These are phyloP conservation scores for Alternaria gaisen DNA, from an alignment of 2,329 filamentous ascomycete genomes.

Conservation along the genomic window DNA sequence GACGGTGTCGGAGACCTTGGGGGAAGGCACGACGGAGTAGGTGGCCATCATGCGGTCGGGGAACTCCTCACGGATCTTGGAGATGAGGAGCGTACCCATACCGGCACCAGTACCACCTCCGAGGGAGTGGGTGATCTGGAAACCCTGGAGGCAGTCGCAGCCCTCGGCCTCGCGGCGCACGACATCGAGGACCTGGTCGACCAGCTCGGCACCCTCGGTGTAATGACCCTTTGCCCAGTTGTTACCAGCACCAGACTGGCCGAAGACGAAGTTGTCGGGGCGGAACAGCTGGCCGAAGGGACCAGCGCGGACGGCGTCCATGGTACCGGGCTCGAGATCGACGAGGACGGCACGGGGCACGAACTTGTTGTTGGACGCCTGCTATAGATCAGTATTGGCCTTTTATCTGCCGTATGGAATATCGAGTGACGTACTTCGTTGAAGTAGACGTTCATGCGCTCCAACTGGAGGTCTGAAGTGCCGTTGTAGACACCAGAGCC, in stretches of 20 bases:
- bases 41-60: conserved; percentile 99
- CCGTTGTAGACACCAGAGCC: conserved; percentile 98
- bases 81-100: conserved; percentile 99
- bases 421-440: conserved; percentile 72
- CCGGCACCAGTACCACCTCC: conserved; percentile 99
- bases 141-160: conserved; percentile 99
- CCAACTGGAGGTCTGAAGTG: conserved; percentile 97
- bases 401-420: conserved; percentile 9
- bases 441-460: conserved; percentile 99
- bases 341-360: conserved; percentile 99
- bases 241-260: conserved; percentile 99
- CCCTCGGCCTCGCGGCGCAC: conserved; percentile 98
- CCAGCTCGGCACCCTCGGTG: conserved; percentile 98
- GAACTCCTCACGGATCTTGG: conserved; percentile 99
- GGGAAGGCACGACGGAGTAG: conserved; percentile 97
- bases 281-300: conserved; percentile 99
- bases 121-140: conserved; percentile 99
- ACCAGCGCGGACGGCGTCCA: conserved; percentile 98
- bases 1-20: conserved; percentile 99
- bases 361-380: conserved; percentile 98
- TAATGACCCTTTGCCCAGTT: conserved; percentile 99
- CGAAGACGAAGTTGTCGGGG: conserved; percentile 99
- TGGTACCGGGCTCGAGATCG: conserved; percentile 99
- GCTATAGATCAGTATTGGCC: conserved; percentile 36
- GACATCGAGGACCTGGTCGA: conserved; percentile 97